These are phyloP conservation scores for Jamesozyma jinghongensis DNA, from an alignment of 805 yeast genomes.

Conservation along the genomic window DNA sequence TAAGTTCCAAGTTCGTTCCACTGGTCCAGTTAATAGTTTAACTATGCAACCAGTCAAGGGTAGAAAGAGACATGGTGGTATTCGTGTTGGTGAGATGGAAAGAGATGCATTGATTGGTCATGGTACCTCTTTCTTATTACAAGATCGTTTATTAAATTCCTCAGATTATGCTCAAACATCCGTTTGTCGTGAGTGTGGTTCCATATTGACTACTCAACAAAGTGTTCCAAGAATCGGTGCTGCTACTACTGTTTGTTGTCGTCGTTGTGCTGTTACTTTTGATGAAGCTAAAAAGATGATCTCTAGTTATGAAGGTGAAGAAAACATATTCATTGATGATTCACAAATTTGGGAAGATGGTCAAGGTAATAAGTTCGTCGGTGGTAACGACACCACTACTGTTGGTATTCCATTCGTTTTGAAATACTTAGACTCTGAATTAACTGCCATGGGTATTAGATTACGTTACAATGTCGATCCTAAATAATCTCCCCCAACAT, in stretches of 20 bases:
- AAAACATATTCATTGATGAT: conserved; percentile 45
- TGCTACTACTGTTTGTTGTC: conserved; percentile 68
- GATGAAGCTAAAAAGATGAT: conserved; percentile 42
- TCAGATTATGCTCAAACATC: conserved; percentile 91
- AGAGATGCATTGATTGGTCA: conserved; percentile 98
- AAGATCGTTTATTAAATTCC: conserved; percentile 89
- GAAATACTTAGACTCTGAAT: conserved; percentile 88
- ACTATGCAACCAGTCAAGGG: conserved; percentile 99
- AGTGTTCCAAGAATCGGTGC: conserved; percentile 89
- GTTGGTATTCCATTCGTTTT: conserved; percentile 95
- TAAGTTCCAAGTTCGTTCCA: conserved; percentile 97
- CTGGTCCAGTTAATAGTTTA: conserved; percentile 94
- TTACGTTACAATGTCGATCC: conserved; percentile 83
- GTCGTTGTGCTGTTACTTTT: conserved; percentile 76
- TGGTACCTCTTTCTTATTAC: conserved; percentile 90
- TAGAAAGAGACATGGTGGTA: conserved; percentile 98
- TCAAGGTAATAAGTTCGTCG: conserved; percentile 80
- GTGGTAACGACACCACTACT: conserved; percentile 90
- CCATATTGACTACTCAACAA: conserved; percentile 78
- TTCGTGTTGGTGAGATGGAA: conserved; percentile 99
- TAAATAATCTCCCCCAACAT: conserved; percentile 16
- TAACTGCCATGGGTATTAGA: conserved; percentile 96
- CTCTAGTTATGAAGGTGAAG: conserved; percentile 27
- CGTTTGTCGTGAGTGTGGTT: conserved; percentile 88
- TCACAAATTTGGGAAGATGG: conserved; percentile 95